Evolutionary conservation across 2,329 filamentous ascomycete genomes (phyloP), one percentile per base, ranked within the genome.

Genomic region (Tricladium varicosporioides): DNA sequence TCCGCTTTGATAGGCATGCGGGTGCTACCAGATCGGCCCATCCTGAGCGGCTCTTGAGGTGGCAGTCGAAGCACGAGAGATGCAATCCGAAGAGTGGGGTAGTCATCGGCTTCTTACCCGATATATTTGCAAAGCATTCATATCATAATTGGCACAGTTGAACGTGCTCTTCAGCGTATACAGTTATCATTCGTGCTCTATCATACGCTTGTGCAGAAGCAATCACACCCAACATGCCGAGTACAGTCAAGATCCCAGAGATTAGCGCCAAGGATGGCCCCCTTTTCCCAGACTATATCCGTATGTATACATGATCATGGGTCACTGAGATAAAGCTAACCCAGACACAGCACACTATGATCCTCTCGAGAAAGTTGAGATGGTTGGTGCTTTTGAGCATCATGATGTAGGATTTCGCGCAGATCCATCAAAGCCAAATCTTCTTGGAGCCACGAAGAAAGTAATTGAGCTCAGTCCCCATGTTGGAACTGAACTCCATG

Each of bases 381-480:
- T 57, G 22, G 63, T 67, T 27, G 62, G 67, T 11, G 44, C 80
- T 0, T 92, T 91, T 64, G 79, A 86, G 69, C 86, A 89, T 69
- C 81, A 83, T 60, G 88, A 92, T 56, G 87, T 87, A 64, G 88
- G 87, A 64, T 86, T 85, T 65, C 84, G 90, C 63, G 88, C 88
- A 48, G 86, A 92, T 66, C 76, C 82, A 1, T 73, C 77, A 1
- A 90, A 87, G 65, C 79, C 83, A 0, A 87, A 91, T 62, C 80
- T 92, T 1, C 75, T 92, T 1, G 65, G 63, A 88, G 66, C 88
- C 92, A 74, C 88, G 1, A 68, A 69, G 1, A 68, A 63, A 40
- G 60, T 60, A 16, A 55, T 67, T 13, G 51, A 60, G 11, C 27
- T 56, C 13, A 72, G 70, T 5, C 67, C 70, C 33, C 71, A 72